Conservation (phyloP, 139 green algal species). For the Eudorina sp. region DNA sequence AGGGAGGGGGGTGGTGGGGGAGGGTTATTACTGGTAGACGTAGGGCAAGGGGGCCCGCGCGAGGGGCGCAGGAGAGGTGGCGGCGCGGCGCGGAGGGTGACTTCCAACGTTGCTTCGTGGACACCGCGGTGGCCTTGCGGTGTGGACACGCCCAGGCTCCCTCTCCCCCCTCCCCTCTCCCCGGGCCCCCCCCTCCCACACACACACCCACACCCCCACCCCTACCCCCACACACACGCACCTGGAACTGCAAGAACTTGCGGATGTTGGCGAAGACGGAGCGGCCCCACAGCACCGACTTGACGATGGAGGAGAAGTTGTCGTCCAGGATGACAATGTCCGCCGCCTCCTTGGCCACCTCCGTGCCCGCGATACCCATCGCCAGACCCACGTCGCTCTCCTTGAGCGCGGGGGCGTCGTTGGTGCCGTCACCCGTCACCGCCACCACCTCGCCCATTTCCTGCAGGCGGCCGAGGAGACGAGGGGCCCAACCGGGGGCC, state of each 20-base stretch:
- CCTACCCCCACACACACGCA: too few relatives aligned
- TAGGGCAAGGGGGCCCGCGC: too few relatives aligned
- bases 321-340: constrained; percentile 99
- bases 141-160: too few relatives aligned
- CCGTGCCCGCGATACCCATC: constrained; percentile 94
- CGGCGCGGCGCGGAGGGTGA: too few relatives aligned
- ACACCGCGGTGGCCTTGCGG: too few relatives aligned
- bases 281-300: constrained; percentile 96
- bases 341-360: constrained; percentile 98
- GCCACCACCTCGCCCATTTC: constrained; percentile 94
- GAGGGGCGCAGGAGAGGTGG: too few relatives aligned
- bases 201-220: not conserved
- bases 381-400: constrained; percentile 96
- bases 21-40: too few relatives aligned
- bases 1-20: not conserved
- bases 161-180: too few relatives aligned
- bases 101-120: too few relatives aligned
- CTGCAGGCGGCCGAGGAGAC: constrained; percentile 68
- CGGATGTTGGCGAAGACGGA: constrained; percentile 98
- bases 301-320: constrained; percentile 98
- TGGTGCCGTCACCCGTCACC: constrained; percentile 98
- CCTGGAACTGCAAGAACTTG: constrained; percentile 98
- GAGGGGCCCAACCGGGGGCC: too few relatives aligned
- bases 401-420: constrained; percentile 97
- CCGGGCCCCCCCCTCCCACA: too few relatives aligned